Evolutionary conservation across 352 stramenopile species (phyloP), one percentile per base, ranked within the genome.

Genomic region (Phytopythium helicoides): DNA sequence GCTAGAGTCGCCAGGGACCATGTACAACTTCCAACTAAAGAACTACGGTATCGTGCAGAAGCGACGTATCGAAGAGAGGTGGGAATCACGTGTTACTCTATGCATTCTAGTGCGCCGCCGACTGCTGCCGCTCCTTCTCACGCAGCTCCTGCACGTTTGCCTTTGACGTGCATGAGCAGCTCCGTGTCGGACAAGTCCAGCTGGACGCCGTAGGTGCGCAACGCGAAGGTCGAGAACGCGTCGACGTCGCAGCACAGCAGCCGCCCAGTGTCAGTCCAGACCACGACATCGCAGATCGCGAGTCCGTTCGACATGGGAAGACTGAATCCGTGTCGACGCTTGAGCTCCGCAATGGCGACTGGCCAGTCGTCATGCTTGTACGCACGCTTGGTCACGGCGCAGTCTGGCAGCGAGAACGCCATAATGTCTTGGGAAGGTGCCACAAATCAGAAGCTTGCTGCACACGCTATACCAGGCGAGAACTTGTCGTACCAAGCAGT

Each of bases 71-170:
- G n/a, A n/a, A 33, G 28, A 33, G 28, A 33, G 28, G 9, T 33
- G 28, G 28, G n/a, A n/a, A n/a, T 33, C 28, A 33, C 28, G 9
- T 33, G 28, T 33, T 5, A 33, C 9, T 33, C 9, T 33, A 9
- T 9, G 9, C 28, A 9, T 33, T 33, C 28, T 33, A 33, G 28
- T 33, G 25, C 7, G 28, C 33, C 23, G 25, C 19, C 15, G 25
- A 33, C 21, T 56, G 16, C 21, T 54, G 38, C 18, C 48, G 36
- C 21, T 55, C 16, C 25, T 39, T 11, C 22, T 53, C 59, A 1
- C 74, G 68, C 38, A 85, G 54, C 52, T 89, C 80, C 21, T 91
- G 75, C 39, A 87, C 62, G 62, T 91, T 87, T 16, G 75, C 73
- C 44, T 85, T n/a, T 86, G 49, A 86, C 71, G 56, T 86, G 82